Percentiles rank a stretch among this genome's conserved stretches.
Conservation (phyloP, 768 basidiomycete genomes). For the Leccinum barrowsii region DNA sequence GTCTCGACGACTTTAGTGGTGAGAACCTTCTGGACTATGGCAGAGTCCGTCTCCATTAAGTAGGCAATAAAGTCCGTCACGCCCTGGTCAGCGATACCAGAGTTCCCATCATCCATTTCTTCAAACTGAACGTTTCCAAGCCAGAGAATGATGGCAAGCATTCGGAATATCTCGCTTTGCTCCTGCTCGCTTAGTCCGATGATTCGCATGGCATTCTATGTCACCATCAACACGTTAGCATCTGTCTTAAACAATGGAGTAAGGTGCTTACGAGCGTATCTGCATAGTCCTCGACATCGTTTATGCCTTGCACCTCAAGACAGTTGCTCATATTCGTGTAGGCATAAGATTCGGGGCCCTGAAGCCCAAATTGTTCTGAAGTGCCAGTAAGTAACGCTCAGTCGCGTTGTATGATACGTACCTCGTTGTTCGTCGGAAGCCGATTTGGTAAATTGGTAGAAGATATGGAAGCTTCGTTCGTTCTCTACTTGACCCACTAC, state of each 20-base stretch:
- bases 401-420: slow-evolving; percentile 30
- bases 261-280: slow-evolving; percentile 74
- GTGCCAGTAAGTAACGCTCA: slow-evolving; percentile 12
- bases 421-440: slow-evolving; percentile 88
- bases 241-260: background rate
- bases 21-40: slow-evolving; percentile 81
- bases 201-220: slow-evolving; percentile 85
- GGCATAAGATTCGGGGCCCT: slow-evolving; percentile 92
- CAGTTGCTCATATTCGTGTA: slow-evolving; percentile 94
- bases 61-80: slow-evolving; percentile 97
- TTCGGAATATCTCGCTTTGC: slow-evolving; percentile 89
- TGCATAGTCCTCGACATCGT: slow-evolving; percentile 82
- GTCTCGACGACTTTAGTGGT: slow-evolving; percentile 89
- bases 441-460: slow-evolving; percentile 98
- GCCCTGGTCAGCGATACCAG: slow-evolving; percentile 70
- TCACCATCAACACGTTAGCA: background rate
- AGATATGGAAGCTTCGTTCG: slow-evolving; percentile 97
- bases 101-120: slow-evolving; percentile 89
- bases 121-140: slow-evolving; percentile 91
- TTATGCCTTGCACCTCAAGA: slow-evolving; percentile 84
- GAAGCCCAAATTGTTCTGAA: slow-evolving; percentile 88
- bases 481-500: slow-evolving; percentile 96
- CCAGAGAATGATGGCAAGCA: slow-evolving; percentile 91
- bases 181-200: slow-evolving; percentile 86
- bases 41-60: slow-evolving; percentile 82